phyloP scores from a whole-genome alignment of 495 filamentous ascomycete genomes.

The Tuber magnatum region DNA sequence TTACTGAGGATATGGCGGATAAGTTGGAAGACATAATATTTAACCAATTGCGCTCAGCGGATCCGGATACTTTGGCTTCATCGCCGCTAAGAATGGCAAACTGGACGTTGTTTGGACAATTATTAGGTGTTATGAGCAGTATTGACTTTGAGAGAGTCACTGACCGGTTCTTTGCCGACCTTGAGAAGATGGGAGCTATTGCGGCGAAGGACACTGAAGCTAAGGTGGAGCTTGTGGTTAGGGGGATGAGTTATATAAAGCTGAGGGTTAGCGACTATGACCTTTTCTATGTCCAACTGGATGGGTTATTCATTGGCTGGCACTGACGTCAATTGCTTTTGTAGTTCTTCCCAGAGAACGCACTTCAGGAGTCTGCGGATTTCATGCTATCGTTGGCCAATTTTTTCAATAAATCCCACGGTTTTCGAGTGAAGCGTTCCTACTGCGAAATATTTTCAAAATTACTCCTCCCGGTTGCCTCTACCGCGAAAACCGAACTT shows the following conservation, averaged over 20 bases:
- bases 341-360: slow-evolving; percentile 55
- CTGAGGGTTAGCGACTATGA: slow-evolving; percentile 49
- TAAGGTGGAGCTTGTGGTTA: slow-evolving; percentile 72
- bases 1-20: slow-evolving; percentile 81
- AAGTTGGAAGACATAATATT: slow-evolving; percentile 92
- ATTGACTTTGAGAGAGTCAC: slow-evolving; percentile 79
- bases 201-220: slow-evolving; percentile 61
- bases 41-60: slow-evolving; percentile 77
- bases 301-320: background rate
- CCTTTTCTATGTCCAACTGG: slow-evolving; percentile 12
- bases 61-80: slow-evolving; percentile 67
- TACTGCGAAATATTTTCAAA: slow-evolving; percentile 88
- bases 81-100: slow-evolving; percentile 82
- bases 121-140: slow-evolving; percentile 90
- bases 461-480: slow-evolving; percentile 79
- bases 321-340: slow-evolving; percentile 2
- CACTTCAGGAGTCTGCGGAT: slow-evolving; percentile 79
- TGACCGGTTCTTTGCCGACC: slow-evolving; percentile 68
- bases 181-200: slow-evolving; percentile 64
- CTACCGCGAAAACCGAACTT: slow-evolving; percentile 65
- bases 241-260: slow-evolving; percentile 82
- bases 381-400: slow-evolving; percentile 74
- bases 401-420: slow-evolving; percentile 75
- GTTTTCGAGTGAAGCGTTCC: slow-evolving; percentile 78
- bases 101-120: slow-evolving; percentile 85